Evolutionary conservation across 2,329 filamentous ascomycete species (phyloP).

Genomic region (Mycosphaerella arachidis): DNA sequence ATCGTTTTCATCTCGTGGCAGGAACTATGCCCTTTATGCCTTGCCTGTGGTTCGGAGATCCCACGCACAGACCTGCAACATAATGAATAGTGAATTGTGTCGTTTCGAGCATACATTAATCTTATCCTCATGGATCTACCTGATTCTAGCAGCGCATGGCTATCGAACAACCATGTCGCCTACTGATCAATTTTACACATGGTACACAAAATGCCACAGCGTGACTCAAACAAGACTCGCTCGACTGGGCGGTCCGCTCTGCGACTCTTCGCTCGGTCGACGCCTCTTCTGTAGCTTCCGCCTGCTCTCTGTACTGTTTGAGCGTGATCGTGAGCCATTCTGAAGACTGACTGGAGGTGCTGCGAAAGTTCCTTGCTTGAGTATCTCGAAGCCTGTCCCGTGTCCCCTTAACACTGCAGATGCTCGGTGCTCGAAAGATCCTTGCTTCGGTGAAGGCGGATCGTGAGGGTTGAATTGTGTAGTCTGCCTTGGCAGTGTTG

Average conservation of each 20-base stretch:
- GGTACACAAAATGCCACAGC: background rate
- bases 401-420: conserved; percentile 30
- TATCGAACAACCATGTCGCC: background rate
- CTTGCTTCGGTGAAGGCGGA: background rate
- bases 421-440: conserved; percentile 24
- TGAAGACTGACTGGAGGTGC: conserved; percentile 30
- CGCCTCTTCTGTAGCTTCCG: conserved; percentile 33
- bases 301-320: conserved; percentile 21
- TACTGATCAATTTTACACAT: background rate
- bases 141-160: background rate
- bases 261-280: conserved; percentile 20
- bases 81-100: background rate
- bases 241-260: background rate
- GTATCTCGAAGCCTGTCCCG: conserved; percentile 35
- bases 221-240: background rate
- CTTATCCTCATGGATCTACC: background rate
- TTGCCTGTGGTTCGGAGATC: no score
- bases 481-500: background rate
- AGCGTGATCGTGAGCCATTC: conserved; percentile 20
- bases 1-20: background rate
- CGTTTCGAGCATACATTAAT: background rate
- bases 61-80: no score
- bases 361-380: conserved; percentile 31
- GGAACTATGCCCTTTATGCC: background rate
- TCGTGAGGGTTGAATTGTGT: background rate